Percentiles rank a stretch among this genome's conserved stretches.
phyloP scores from a whole-genome alignment of 2,329 filamentous ascomycete genomes.

The Nothopassalora personata region DNA sequence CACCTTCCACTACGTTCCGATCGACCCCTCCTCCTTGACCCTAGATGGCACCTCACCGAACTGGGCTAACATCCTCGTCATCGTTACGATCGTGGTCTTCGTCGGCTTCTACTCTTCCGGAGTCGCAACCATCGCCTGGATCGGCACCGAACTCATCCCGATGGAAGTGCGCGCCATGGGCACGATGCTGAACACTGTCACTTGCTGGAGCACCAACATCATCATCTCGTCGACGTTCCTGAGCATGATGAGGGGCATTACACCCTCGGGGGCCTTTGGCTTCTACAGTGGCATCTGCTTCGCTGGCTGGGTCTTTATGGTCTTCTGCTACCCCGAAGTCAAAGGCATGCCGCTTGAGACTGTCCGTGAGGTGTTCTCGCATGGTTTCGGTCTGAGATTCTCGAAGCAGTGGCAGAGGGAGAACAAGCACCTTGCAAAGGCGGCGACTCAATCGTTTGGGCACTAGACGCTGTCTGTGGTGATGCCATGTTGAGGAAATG shows the following conservation, averaged over 20 bases:
- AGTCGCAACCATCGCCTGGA: constrained; percentile 46
- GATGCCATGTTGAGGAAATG: background rate
- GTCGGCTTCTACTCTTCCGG: constrained; percentile 43
- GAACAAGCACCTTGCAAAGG: constrained; percentile 30
- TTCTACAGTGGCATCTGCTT: constrained; percentile 50
- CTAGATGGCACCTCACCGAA: constrained; percentile 33
- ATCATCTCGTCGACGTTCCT: constrained; percentile 49
- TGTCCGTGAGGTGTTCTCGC: constrained; percentile 47
- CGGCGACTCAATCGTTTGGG: constrained; percentile 19
- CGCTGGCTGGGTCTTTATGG: constrained; percentile 44
- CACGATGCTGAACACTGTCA: constrained; percentile 46
- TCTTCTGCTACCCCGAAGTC: constrained; percentile 51
- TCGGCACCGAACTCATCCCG: constrained; percentile 44
- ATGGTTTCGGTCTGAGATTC: constrained; percentile 43
- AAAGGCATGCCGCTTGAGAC: constrained; percentile 53
- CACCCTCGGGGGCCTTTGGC: constrained; percentile 47
- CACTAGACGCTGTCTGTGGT: constrained; percentile 11
- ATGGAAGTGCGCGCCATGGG: constrained; percentile 48
- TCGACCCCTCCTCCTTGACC: constrained; percentile 40
- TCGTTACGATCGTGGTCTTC: constrained; percentile 43
- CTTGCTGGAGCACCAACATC: constrained; percentile 43
- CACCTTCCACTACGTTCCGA: constrained; percentile 44
- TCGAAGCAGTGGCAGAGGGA: constrained; percentile 35
- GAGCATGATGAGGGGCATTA: constrained; percentile 47
- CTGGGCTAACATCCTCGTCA: constrained; percentile 35